Evolutionary conservation across 1,284 basidiomycete species (phyloP).

Genomic region (Ceratobasidium sp.): DNA sequence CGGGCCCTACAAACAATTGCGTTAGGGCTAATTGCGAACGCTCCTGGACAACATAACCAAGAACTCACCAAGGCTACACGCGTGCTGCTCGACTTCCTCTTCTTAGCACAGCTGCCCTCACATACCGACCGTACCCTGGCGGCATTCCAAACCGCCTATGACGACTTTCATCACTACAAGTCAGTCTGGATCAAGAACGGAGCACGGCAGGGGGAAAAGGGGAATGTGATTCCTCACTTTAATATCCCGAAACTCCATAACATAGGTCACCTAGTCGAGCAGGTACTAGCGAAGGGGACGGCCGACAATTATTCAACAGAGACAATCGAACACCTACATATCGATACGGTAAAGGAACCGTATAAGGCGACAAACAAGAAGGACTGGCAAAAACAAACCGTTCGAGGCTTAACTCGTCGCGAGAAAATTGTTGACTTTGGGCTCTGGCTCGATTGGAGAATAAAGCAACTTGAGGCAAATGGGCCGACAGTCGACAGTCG

Average conservation of each 20-base stretch:
- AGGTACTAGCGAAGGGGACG: background rate
- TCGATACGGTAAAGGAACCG: constrained; percentile 3
- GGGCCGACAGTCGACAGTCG: background rate
- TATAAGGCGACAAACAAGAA: constrained; percentile 11
- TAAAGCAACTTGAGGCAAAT: background rate
- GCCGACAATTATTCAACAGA: constrained; percentile 16
- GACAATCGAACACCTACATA: background rate
- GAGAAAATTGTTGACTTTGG: background rate
- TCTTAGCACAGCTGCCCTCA: background rate
- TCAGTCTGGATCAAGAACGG: constrained; percentile 5
- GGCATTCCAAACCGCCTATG: background rate
- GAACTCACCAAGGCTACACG: background rate
- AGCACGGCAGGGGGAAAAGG: constrained; percentile 2
- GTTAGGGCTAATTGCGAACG: background rate
- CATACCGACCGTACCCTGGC: background rate
- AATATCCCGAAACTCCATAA: constrained; percentile 11
- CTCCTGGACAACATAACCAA: background rate
- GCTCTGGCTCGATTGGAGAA: background rate
- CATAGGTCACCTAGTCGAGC: background rate
- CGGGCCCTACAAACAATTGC: background rate
- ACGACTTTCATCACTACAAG: background rate
- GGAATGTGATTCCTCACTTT: constrained; percentile 8
- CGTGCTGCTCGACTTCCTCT: background rate
- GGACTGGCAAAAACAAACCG: constrained; percentile 10
- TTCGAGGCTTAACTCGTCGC: background rate